Evolutionary conservation across 768 basidiomycete genomes (phyloP), one percentile per base, ranked within the genome.

Genomic region (Candolleomyces eurysporus): DNA sequence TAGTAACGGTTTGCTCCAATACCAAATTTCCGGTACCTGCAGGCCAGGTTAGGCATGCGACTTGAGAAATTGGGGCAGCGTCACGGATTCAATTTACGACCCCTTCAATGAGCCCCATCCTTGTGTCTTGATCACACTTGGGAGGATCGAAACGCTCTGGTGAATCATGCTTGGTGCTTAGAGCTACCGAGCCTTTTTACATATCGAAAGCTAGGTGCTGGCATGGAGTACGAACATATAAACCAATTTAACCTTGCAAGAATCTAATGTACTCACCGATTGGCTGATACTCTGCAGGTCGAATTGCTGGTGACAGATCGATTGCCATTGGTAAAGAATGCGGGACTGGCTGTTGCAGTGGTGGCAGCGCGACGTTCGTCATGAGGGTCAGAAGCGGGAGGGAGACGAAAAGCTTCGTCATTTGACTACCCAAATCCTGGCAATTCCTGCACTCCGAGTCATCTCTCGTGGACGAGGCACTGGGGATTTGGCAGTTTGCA

Each of bases 11-110:
- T 32, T 59, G 58, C 9, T 50, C 11, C 8, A 59, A 50, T 9
- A 48, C 58, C 11, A 48, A 59, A 11, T 59, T 59, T n/a, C 58
- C 58, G 2, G 58, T 21, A 6, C 58, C 58, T 8, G 58, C 58
- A n/a, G 58, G 58, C 2, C 58, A 48, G n/a, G 46, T 51, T n/a
- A 59, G 17, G 26, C 40, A 43, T 9, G 48, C 31, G 46, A 59
- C 11, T 10, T 58, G 30, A 9, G 43, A 43, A 11, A 36, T 13
- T 10, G 46, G 8, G 7, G 32, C 19, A 7, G 26, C 31, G 50
- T 52, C 50, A n/a, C 22, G 8, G 30, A 51, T 19, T 48, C 58
- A 59, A 39, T 17, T n/a, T 11, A 51, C 36, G 19, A 51, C 2
- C 13, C 51, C 48, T n/a, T 59, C 45, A 2, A 46, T 21, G 7